Conservation (phyloP, 2,329 filamentous ascomycete species). For the Phialocephala sp. region DNA sequence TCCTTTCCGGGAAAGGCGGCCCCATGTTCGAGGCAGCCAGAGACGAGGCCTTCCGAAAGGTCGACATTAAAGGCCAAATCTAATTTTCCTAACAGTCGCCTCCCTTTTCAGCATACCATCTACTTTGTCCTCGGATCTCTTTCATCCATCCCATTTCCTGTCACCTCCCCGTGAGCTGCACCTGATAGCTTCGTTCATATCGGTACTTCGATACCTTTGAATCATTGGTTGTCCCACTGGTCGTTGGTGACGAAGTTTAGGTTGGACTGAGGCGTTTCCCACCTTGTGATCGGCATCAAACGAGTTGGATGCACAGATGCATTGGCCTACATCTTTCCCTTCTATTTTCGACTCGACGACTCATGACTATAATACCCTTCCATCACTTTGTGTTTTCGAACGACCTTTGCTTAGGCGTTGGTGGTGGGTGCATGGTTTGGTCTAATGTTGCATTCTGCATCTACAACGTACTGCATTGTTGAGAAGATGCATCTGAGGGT, state of each 20-base stretch:
- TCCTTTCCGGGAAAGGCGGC: conserved; percentile 76
- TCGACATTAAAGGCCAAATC: conserved; percentile 98
- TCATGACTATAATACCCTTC: conserved; percentile 24
- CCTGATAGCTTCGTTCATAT: conserved; percentile 19
- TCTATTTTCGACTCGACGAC: conserved; percentile 18
- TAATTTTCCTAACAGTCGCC: conserved; percentile 46
- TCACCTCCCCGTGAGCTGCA: conserved; percentile 27
- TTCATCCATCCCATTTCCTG: conserved; percentile 26
- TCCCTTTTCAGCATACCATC: conserved; percentile 28
- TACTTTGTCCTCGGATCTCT: conserved; percentile 30
- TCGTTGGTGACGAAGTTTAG: conserved; percentile 27
- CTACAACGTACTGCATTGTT: background rate
- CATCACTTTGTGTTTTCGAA: conserved; percentile 11
- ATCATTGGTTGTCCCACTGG: conserved; percentile 24
- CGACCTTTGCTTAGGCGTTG: conserved; percentile 16
- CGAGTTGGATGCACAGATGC: conserved; percentile 16
- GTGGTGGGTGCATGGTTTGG: conserved; percentile 14
- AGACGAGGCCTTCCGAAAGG: conserved; percentile 76
- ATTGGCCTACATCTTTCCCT: conserved; percentile 6
- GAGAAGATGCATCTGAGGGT: conserved; percentile 1
- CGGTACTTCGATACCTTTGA: conserved; percentile 24
- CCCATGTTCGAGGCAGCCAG: conserved; percentile 76
- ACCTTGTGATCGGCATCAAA: conserved; percentile 20
- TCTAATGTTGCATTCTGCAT: background rate
- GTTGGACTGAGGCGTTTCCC: conserved; percentile 22